These are phyloP conservation scores for Angomonas deanei DNA, from an alignment of 208 protist genomes.

Conservation along the genomic window DNA sequence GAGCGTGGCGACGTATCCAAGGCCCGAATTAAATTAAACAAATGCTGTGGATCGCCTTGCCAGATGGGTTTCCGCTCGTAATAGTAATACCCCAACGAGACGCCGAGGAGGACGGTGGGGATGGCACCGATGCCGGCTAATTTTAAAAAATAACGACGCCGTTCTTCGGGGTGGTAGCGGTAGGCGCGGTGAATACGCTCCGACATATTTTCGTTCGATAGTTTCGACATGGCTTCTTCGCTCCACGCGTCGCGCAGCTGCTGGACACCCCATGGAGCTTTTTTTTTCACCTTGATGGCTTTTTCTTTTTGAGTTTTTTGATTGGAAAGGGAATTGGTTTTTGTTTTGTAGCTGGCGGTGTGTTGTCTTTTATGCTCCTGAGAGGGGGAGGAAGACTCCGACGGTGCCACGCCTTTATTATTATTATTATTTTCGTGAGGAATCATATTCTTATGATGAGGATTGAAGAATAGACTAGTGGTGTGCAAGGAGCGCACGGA, in stretches of 20 bases:
- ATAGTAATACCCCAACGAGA: slow-evolving; percentile 44
- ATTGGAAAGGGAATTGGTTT: no score
- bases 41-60: slow-evolving; percentile 59
- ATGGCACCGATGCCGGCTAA: slow-evolving; percentile 41
- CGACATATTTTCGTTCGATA: slow-evolving; percentile 63
- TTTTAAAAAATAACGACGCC: slow-evolving; percentile 50
- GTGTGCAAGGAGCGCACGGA: background rate
- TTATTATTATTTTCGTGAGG: no score
- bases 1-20: slow-evolving; percentile 73
- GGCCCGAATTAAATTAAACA: slow-evolving; percentile 61
- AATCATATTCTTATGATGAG: background rate
- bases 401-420: background rate
- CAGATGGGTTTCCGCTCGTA: slow-evolving; percentile 50
- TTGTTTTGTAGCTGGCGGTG: background rate
- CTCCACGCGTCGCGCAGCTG: slow-evolving; percentile 84
- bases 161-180: slow-evolving; percentile 81
- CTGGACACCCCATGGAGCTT: slow-evolving; percentile 69
- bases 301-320: no score
- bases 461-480: background rate
- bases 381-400: background rate
- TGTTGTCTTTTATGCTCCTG: background rate
- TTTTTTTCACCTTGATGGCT: slow-evolving; percentile 42
- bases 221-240: slow-evolving; percentile 75
- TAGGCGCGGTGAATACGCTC: slow-evolving; percentile 80
- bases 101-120: slow-evolving; percentile 32